phyloP scores from a whole-genome alignment of 2,329 filamentous ascomycete genomes.

The Chaetomium olivaceum region DNA sequence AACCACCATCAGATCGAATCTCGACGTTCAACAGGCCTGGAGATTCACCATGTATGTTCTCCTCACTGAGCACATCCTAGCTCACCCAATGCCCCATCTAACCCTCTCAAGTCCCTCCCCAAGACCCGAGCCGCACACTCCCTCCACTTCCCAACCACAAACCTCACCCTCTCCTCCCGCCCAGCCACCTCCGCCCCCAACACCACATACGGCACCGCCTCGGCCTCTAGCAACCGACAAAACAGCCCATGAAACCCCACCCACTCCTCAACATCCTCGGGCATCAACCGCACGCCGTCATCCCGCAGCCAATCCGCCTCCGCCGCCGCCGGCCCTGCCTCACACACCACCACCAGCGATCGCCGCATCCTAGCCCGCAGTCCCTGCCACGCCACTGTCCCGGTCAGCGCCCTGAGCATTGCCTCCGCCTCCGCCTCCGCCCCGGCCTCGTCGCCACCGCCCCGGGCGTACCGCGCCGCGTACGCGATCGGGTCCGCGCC shows the following conservation, averaged over 20 bases:
- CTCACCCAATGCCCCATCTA: background rate
- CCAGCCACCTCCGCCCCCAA: constrained; percentile 9
- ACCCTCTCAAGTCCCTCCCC: background rate
- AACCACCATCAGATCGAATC: background rate
- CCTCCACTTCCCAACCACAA: constrained; percentile 16
- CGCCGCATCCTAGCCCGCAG: constrained; percentile 39
- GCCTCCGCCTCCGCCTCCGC: constrained; percentile 8
- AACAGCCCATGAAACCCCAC: constrained; percentile 32
- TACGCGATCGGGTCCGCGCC: constrained; percentile 47
- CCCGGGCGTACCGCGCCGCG: constrained; percentile 34
- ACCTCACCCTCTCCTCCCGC: constrained; percentile 16
- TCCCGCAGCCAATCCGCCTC: constrained; percentile 40
- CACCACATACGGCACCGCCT: background rate
- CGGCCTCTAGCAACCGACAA: constrained; percentile 25
- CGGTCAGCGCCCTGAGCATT: constrained; percentile 30
- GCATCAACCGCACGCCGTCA: constrained; percentile 43
- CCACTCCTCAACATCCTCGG: constrained; percentile 31
- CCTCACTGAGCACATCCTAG: background rate
- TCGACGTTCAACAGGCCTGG: background rate
- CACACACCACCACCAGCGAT: constrained; percentile 42
- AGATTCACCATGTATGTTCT: background rate
- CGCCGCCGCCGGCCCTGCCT: constrained; percentile 41
- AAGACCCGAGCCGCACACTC: background rate
- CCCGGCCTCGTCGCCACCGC: too few relatives aligned
- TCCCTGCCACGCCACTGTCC: constrained; percentile 34